These are phyloP conservation scores for Podila minutissima DNA, from an alignment of 192 early-diverging fungal species.

Conservation along the genomic window DNA sequence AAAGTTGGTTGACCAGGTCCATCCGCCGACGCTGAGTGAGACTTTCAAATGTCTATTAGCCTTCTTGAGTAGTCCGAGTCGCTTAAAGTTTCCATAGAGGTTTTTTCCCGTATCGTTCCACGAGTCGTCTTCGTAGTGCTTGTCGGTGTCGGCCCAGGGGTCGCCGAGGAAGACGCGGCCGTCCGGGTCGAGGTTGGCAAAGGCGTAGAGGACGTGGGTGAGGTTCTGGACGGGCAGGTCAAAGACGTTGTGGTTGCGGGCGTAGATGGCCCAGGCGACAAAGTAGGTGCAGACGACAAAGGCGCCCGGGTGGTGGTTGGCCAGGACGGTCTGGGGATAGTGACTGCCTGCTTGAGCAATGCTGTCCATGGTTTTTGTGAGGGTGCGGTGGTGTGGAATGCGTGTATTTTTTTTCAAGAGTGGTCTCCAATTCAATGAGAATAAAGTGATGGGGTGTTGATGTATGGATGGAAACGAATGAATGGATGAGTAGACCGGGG, in stretches of 20 bases:
- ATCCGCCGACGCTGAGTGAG: constrained; percentile 81
- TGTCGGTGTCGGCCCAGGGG: constrained; percentile 83
- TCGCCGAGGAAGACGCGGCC: constrained; percentile 77
- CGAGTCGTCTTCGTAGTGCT: constrained; percentile 62
- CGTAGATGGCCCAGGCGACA: constrained; percentile 75
- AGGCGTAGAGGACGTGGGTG: constrained; percentile 85
- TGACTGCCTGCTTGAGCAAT: constrained; percentile 10
- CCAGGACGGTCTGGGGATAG: constrained; percentile 13
- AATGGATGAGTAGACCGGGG: neutral
- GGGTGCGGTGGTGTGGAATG: neutral
- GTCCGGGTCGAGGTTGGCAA: constrained; percentile 73
- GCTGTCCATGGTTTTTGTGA: constrained; percentile 23
- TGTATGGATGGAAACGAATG: neutral
- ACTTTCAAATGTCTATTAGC: constrained; percentile 73
- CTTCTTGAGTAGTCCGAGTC: constrained; percentile 74
- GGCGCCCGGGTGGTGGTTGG: constrained; percentile 30
- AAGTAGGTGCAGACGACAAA: constrained; percentile 52
- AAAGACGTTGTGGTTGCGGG: constrained; percentile 68
- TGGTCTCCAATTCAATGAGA: neutral
- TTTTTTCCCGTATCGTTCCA: constrained; percentile 65
- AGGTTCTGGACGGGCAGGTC: constrained; percentile 71
- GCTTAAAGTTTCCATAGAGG: constrained; percentile 69
- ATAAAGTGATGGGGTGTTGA: neutral
- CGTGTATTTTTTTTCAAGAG: neutral
- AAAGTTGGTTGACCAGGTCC: constrained; percentile 80